Percentiles rank a stretch among this genome's conserved stretches.
These are phyloP conservation scores for Saccharum officinarum DNA, from an alignment of 176 grass and related monocot species.

Conservation along the genomic window DNA sequence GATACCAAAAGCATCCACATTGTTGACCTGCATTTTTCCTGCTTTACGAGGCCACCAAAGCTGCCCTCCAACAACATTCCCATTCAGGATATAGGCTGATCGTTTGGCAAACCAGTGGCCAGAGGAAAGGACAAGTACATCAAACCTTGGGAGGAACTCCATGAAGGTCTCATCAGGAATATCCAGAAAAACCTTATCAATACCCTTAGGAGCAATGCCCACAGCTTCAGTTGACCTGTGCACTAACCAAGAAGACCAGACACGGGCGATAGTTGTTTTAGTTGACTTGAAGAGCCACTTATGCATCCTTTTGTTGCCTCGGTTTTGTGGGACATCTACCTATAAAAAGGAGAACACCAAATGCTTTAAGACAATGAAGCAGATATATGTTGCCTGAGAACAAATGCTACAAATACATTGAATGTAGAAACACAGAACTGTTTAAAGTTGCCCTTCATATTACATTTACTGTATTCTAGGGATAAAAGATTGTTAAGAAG, in stretches of 20 bases:
- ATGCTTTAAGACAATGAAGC: conserved; percentile 7
- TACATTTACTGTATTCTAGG: background rate
- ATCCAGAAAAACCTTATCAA: conserved; percentile 90
- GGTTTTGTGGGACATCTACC: conserved; percentile 80
- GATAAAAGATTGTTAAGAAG: background rate
- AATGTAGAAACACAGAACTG: background rate
- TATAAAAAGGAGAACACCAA: conserved; percentile 33
- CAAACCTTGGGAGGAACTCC: conserved; percentile 74
- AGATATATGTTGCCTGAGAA: background rate
- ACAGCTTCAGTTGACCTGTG: conserved; percentile 60
- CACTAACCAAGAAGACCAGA: conserved; percentile 97
- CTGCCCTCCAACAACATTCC: conserved; percentile 73
- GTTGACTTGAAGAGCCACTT: conserved; percentile 86
- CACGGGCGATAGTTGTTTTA: conserved; percentile 66
- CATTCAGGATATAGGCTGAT: conserved; percentile 72
- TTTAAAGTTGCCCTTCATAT: background rate
- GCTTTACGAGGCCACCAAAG: conserved; percentile 77
- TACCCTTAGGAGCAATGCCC: conserved; percentile 54
- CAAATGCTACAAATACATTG: conserved; percentile 31
- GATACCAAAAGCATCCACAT: conserved; percentile 73
- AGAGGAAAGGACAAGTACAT: conserved; percentile 90
- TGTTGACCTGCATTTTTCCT: conserved; percentile 81
- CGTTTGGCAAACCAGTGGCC: conserved; percentile 94
- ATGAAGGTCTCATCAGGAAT: conserved; percentile 79
- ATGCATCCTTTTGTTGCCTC: conserved; percentile 63